Conservation (phyloP, 2,329 filamentous ascomycete species). For the Rhynchosporium secalis region DNA sequence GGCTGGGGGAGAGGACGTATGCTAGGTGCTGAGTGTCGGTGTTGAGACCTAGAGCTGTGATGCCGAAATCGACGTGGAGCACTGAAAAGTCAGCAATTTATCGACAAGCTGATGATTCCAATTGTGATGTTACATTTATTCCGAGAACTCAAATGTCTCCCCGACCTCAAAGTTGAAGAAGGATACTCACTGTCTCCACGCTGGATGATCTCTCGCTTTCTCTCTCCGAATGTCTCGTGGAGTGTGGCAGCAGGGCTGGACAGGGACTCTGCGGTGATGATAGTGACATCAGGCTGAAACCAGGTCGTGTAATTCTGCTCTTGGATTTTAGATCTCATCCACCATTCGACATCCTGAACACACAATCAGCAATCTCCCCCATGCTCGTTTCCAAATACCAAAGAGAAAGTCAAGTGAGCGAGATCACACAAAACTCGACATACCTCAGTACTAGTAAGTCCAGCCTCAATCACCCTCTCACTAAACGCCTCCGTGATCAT, state of each 20-base stretch:
- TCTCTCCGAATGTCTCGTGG: background rate
- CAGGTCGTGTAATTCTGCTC: conserved; percentile 53
- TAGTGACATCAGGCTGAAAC: conserved; percentile 51
- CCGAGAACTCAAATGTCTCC: too few species aligned
- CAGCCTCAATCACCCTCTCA: conserved; percentile 45
- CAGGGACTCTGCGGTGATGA: conserved; percentile 38
- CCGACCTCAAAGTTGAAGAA: too few species aligned
- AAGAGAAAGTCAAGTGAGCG: conserved; percentile 15
- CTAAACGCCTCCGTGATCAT: conserved; percentile 50
- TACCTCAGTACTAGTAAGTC: conserved; percentile 44
- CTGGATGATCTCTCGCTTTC: conserved; percentile 38
- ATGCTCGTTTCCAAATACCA: background rate
- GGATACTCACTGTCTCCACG: conserved; percentile 43
- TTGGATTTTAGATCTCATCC: conserved; percentile 51
- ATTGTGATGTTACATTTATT: too few species aligned
- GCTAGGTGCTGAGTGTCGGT: conserved; percentile 53
- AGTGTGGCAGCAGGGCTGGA: conserved; percentile 24
- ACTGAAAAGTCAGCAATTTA: conserved; percentile 26
- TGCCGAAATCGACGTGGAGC: conserved; percentile 52
- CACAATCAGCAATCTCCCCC: background rate
- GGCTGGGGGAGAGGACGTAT: conserved; percentile 48
- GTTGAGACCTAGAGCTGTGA: conserved; percentile 49
- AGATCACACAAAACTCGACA: background rate
- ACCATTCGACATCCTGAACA: conserved; percentile 50
- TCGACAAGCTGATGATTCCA: too few species aligned